These are phyloP conservation scores for Hymenotorrendiella dingleyae DNA, from an alignment of 2,329 filamentous ascomycete species.

Conservation along the genomic window DNA sequence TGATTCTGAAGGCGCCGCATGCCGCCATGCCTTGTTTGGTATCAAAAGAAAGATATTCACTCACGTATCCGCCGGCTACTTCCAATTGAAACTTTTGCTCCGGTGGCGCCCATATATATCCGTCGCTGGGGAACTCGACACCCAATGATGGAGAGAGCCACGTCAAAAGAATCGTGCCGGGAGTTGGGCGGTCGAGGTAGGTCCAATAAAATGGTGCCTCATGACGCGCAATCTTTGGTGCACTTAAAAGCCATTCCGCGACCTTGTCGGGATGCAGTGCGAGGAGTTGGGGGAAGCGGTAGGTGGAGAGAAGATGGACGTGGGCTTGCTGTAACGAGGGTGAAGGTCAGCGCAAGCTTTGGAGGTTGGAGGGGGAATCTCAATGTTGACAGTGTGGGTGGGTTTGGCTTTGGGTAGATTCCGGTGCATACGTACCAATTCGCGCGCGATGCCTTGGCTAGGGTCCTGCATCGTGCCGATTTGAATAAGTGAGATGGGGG, in stretches of 20 bases:
- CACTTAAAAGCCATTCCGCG: conserved; percentile 75
- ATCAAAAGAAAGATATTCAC: too few species aligned
- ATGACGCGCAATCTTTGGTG: conserved; percentile 80
- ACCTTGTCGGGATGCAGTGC: conserved; percentile 70
- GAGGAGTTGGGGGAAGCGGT: conserved; percentile 69
- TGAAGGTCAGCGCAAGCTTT: conserved; percentile 11
- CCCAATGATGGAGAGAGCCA: conserved; percentile 79
- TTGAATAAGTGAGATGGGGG: not conserved
- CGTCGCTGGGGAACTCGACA: conserved; percentile 79
- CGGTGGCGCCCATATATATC: conserved; percentile 81
- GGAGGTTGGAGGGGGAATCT: too few species aligned
- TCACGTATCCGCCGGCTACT: conserved; percentile 59
- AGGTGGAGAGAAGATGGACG: conserved; percentile 82
- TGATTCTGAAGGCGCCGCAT: too few species aligned
- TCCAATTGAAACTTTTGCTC: conserved; percentile 76
- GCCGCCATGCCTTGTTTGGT: too few species aligned
- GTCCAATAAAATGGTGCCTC: conserved; percentile 88
- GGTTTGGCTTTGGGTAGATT: not conserved
- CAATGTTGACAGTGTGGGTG: conserved; percentile 10
- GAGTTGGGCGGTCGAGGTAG: conserved; percentile 74
- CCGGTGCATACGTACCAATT: conserved; percentile 33
- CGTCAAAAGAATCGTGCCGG: conserved; percentile 76
- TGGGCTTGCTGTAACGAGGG: conserved; percentile 44
- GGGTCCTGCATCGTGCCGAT: conserved; percentile 38
- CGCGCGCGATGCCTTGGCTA: conserved; percentile 37